phyloP scores from a whole-genome alignment of 2,329 filamentous ascomycete genomes.

The Calonectria pteridis region DNA sequence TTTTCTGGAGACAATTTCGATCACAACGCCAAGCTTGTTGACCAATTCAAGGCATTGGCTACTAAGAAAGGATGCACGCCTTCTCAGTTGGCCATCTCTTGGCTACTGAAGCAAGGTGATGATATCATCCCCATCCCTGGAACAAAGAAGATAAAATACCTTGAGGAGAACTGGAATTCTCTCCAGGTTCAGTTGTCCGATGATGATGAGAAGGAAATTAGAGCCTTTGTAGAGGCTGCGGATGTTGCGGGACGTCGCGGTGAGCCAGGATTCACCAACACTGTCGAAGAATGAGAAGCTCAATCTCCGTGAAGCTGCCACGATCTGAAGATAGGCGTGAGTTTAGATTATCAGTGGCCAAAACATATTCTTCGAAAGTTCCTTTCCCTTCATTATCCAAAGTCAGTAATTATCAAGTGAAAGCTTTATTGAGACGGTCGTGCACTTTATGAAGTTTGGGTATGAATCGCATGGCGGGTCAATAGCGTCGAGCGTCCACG shows the following conservation, averaged over 20 bases:
- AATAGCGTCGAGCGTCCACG: no score
- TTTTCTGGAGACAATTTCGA: conserved; percentile 42
- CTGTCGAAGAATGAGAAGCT: not conserved
- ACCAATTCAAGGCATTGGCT: conserved; percentile 62
- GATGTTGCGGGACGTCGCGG: conserved; percentile 23
- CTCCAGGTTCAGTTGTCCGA: conserved; percentile 43
- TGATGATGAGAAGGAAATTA: conserved; percentile 48
- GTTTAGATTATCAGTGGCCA: no score
- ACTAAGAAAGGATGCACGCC: conserved; percentile 65
- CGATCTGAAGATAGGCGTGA: not conserved
- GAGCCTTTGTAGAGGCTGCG: conserved; percentile 26
- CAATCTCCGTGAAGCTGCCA: not conserved
- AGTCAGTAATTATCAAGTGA: no score
- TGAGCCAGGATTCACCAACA: not conserved
- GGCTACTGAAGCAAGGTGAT: conserved; percentile 69
- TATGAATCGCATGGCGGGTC: no score
- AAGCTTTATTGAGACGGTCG: no score
- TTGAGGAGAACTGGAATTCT: conserved; percentile 56
- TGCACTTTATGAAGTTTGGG: no score
- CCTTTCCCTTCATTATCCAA: no score
- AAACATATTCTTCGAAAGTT: no score
- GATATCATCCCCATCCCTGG: conserved; percentile 68
- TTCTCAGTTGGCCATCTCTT: conserved; percentile 70
- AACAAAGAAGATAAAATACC: conserved; percentile 54
- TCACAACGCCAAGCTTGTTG: conserved; percentile 66